phyloP scores from a whole-genome alignment of 78 protist species.

The Ministeria vibrans region DNA sequence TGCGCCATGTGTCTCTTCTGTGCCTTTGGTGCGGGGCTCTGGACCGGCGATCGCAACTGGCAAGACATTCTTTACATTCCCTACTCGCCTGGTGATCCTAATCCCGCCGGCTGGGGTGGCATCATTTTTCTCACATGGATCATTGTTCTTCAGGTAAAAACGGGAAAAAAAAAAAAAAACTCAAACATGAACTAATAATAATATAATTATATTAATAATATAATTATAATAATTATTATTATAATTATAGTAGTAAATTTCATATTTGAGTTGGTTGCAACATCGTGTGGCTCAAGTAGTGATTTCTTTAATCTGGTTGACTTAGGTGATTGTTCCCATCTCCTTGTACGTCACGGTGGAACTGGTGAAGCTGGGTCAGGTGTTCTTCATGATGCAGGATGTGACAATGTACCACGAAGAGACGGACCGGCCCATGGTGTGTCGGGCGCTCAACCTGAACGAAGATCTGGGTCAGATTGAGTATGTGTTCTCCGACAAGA shows the following conservation, averaged over 20 bases:
- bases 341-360: constrained; percentile 45
- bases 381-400: not conserved
- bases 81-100: not conserved
- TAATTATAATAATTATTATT: too few relatives aligned
- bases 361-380: not conserved
- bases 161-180: too few relatives aligned
- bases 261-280: too few relatives aligned
- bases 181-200: too few relatives aligned
- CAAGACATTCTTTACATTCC: not conserved
- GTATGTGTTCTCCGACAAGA: constrained; percentile 52
- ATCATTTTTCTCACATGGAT: not conserved
- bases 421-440: not conserved
- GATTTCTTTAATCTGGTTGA: too few relatives aligned
- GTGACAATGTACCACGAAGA: not conserved
- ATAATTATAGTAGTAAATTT: too few relatives aligned
- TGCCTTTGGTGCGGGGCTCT: not conserved
- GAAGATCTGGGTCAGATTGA: constrained; percentile 39
- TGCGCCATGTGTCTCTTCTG: not conserved
- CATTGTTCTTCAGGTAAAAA: not conserved
- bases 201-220: too few relatives aligned
- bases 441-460: constrained; percentile 31
- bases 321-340: constrained; percentile 35
- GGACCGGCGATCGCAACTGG: not conserved
- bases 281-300: too few relatives aligned
- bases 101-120: not conserved